phyloP scores from a whole-genome alignment of 768 basidiomycete species.

The Kwoniella shandongensis region DNA sequence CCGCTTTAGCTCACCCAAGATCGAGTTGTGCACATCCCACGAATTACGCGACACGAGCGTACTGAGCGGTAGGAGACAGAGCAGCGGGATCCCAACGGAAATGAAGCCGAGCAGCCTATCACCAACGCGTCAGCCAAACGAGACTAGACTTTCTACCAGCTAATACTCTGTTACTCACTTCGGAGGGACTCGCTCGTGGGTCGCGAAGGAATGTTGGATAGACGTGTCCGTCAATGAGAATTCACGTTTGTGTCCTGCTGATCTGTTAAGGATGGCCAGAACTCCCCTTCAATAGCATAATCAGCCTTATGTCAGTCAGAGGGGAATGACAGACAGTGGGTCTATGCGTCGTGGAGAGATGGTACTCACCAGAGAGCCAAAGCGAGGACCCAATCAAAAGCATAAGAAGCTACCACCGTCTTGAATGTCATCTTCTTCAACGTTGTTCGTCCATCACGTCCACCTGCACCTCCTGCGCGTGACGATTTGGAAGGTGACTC shows the following conservation, averaged over 20 bases:
- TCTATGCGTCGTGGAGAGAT: neutral
- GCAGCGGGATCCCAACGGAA: constrained; percentile 65
- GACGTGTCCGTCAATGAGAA: constrained; percentile 51
- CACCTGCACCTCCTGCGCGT: neutral
- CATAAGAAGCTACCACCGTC: constrained; percentile 40
- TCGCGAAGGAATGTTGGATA: constrained; percentile 49
- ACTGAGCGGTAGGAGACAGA: constrained; percentile 70
- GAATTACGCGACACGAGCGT: constrained; percentile 70
- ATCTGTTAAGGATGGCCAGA: constrained; percentile 39
- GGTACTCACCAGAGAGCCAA: constrained; percentile 43
- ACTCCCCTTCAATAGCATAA: constrained; percentile 31
- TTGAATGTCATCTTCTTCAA: constrained; percentile 30
- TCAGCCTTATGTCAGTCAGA: neutral
- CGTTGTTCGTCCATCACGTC: neutral
- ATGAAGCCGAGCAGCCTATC: constrained; percentile 53
- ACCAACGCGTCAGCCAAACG: neutral
- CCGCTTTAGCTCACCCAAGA: constrained; percentile 31
- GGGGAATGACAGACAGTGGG: neutral
- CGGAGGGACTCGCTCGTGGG: constrained; percentile 46
- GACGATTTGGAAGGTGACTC: constrained; percentile 9
- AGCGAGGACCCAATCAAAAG: constrained; percentile 47
- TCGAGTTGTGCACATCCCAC: constrained; percentile 84
- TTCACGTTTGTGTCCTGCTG: constrained; percentile 49
- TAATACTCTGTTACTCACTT: constrained; percentile 23
- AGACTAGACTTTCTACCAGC: neutral